phyloP scores from a whole-genome alignment of 2,329 filamentous ascomycete species.

The Elsinoe ampelina region DNA sequence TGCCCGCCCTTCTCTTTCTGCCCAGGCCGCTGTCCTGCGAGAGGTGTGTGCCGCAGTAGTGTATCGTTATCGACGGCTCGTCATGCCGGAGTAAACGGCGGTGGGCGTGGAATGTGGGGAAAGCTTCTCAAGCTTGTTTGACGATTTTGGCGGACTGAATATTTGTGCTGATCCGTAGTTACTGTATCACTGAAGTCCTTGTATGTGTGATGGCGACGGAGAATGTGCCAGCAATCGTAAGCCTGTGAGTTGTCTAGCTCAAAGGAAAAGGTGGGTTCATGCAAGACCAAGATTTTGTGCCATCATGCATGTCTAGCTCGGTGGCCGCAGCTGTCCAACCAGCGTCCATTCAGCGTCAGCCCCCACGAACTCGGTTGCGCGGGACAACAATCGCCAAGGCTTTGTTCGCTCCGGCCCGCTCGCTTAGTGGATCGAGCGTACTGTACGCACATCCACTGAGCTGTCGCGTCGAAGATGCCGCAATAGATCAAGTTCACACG shows the following conservation, averaged over 20 bases:
- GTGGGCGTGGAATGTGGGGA: conserved; percentile 6
- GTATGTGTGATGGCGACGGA: background rate
- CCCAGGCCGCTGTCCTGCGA: background rate
- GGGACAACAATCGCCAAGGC: conserved; percentile 3
- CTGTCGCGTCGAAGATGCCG: no score
- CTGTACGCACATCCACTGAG: no score
- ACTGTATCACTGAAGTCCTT: background rate
- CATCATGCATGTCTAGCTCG: conserved; percentile 5
- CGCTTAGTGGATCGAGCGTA: background rate
- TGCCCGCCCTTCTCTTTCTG: background rate
- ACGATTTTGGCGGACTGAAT: background rate
- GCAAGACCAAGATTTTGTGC: conserved; percentile 10
- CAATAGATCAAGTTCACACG: no score
- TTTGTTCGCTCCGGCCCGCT: background rate
- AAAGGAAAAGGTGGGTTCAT: background rate
- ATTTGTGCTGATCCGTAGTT: background rate
- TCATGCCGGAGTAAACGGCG: conserved; percentile 5
- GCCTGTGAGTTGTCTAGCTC: background rate
- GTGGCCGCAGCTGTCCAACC: background rate
- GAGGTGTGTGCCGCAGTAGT: background rate
- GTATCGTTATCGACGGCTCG: background rate
- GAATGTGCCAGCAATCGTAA: background rate
- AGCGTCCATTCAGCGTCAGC: background rate
- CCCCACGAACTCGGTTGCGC: background rate
- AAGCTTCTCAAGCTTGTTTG: background rate